Base-by-base conservation (phyloP, 371 early-diverging fungal genomes). In the Actinomortierella ambigua region DNA sequence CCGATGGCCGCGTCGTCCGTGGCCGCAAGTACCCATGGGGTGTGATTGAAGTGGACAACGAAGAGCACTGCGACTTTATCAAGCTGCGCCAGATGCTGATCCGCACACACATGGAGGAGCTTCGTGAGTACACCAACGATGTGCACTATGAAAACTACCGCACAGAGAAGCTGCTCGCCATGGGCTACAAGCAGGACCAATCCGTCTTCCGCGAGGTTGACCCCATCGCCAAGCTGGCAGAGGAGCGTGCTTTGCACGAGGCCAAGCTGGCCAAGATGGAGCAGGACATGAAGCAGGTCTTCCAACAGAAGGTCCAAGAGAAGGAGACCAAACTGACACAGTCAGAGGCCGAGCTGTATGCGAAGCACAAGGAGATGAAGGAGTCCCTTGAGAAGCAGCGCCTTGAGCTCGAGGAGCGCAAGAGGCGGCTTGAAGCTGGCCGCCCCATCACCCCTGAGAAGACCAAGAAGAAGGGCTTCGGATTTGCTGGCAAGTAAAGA, bases 291-390 rank as follows among this genome's bases (percentile, higher is more conserved):
- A 92, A 93, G 79, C 86, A 90, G 23, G 98, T 98, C 34, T 97
- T 98, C 91, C 93, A 95, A 76, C 95, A 95, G 69, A 98, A 98
- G 88, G 97, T 98, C 7, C 93, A 95, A 62, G 98, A 98, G 81
- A 97, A 97, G 85, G 98, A 97, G 75, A 81, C 90, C 57, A 97
- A 97, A 82, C 82, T 98, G 70, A 96, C 95, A 81, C 95, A 95
- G 73, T 89, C 90, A 39, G 98, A 98, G 76, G 97, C 97, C 67
- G 98, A 98, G 86, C 82, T 97, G 43, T 94, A 95, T 77, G 93
- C 95, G 23, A 93, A 95, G 64, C 97, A 98, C 82, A 90, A 93
- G 73, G 97, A 97, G 76, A 95, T 96, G 95, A 95, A 95, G 87
- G 94, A 95, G 43, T 93, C 93, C 29, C 82, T 98, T 26, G 98